Percentiles rank a stretch among this genome's conserved stretches.
Evolutionary conservation across 2,329 filamentous ascomycete genomes (phyloP).

Genomic region (Gnomoniopsis sp.): DNA sequence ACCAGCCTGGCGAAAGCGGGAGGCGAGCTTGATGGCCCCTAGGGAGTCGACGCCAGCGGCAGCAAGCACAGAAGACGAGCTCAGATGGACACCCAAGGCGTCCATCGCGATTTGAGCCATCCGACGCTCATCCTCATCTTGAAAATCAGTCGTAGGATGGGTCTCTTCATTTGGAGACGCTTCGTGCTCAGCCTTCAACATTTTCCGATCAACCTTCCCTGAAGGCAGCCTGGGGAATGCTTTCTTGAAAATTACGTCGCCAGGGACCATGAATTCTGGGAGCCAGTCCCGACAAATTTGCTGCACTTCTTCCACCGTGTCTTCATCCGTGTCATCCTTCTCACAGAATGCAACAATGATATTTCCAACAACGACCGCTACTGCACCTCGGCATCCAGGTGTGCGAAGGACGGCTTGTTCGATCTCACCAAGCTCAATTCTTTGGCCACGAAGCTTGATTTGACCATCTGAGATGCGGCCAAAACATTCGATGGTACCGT

Average conservation of each 20-base stretch:
- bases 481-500: conserved; percentile 76
- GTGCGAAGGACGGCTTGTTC: conserved; percentile 66
- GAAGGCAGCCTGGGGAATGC: conserved; percentile 74
- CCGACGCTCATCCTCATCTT: conserved; percentile 30
- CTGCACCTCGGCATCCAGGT: conserved; percentile 59
- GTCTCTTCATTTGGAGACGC: not conserved
- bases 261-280: conserved; percentile 78
- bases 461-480: conserved; percentile 78
- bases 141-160: not conserved
- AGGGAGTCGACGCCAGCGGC: conserved; percentile 39
- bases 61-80: conserved; percentile 28
- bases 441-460: conserved; percentile 81
- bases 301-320: conserved; percentile 43
- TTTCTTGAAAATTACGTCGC: conserved; percentile 62
- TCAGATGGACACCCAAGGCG: conserved; percentile 26
- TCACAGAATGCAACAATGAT: conserved; percentile 74
- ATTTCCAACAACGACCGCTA: conserved; percentile 64
- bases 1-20: conserved; percentile 56
- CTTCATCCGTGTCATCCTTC: conserved; percentile 35
- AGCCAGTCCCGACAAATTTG: conserved; percentile 70
- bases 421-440: conserved; percentile 76
- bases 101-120: conserved; percentile 30
- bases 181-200: conserved; percentile 54
- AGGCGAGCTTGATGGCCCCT: conserved; percentile 51
- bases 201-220: conserved; percentile 75